Percentiles rank a stretch among this genome's conserved stretches.
Conservation (phyloP, 805 yeast genomes). For the Isabelozyma rhagii region DNA sequence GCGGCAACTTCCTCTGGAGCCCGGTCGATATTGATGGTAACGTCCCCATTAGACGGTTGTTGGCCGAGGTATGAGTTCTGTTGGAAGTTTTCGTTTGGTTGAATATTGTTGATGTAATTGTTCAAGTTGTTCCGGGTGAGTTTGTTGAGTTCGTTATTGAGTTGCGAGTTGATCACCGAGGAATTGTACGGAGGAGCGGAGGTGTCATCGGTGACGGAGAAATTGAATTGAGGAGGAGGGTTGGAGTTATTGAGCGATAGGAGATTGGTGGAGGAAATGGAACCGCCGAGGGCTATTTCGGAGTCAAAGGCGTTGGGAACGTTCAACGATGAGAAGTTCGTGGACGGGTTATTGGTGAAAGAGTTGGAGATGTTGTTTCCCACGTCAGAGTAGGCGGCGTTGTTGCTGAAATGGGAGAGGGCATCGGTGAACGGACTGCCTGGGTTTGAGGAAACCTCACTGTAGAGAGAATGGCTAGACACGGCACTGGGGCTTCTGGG, state of each 20-base stretch:
- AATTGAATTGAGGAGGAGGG: conserved; percentile 5
- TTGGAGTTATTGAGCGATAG: conserved; percentile 2
- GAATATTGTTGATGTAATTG: conserved; percentile 13
- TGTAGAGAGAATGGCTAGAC: conserved; percentile 23
- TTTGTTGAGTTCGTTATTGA: conserved; percentile 1
- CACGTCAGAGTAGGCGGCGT: conserved; percentile 1
- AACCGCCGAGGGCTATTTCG: conserved; percentile 38
- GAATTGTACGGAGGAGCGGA: conserved; percentile 4
- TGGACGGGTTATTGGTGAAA: background rate
- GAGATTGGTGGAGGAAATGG: conserved; percentile 35
- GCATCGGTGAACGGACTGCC: conserved; percentile 38
- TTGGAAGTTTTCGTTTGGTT: conserved; percentile 6
- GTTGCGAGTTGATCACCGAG: background rate
- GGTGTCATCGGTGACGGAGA: conserved; percentile 7
- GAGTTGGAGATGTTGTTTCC: background rate
- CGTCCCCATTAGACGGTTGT: conserved; percentile 6
- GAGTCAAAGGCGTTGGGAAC: conserved; percentile 21
- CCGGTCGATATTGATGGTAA: conserved; percentile 17
- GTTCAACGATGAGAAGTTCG: background rate
- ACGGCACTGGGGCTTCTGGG: conserved; percentile 18
- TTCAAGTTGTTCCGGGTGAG: conserved; percentile 6
- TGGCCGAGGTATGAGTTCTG: background rate
- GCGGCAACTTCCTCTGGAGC: conserved; percentile 41
- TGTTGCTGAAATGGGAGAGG: conserved; percentile 24
- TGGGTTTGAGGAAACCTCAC: conserved; percentile 36